Percentiles rank a stretch among this genome's conserved stretches.
These are phyloP conservation scores for Ceratobasidium papillatum DNA, from an alignment of 1,284 basidiomycete species.

Conservation along the genomic window DNA sequence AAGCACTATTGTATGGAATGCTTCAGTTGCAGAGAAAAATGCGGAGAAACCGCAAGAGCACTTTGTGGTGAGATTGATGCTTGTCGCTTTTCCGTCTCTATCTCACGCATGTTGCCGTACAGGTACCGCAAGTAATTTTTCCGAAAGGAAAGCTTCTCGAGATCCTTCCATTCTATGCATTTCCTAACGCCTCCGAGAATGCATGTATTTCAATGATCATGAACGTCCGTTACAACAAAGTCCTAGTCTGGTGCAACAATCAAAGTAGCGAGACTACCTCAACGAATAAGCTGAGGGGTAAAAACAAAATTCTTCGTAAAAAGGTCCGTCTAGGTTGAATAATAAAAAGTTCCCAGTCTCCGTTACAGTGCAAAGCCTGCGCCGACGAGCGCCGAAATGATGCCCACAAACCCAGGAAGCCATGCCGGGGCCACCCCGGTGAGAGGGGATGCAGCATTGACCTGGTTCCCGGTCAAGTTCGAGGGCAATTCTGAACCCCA, in stretches of 20 bases:
- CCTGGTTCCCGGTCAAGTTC: slow-evolving; percentile 42
- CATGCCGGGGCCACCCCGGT: slow-evolving; percentile 4
- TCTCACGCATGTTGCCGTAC: slow-evolving; percentile 29
- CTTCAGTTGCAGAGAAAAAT: slow-evolving; percentile 98
- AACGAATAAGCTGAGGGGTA: neutral
- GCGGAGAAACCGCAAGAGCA: slow-evolving; percentile 87
- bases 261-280: neutral
- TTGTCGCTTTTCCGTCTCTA: slow-evolving; percentile 1
- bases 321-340: neutral
- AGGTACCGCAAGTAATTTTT: slow-evolving; percentile 36
- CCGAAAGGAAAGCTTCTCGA: neutral
- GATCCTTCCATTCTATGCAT: neutral
- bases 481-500: slow-evolving; percentile 54
- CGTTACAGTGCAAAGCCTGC: slow-evolving; percentile 11
- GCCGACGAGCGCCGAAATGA: slow-evolving; percentile 16
- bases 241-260: neutral
- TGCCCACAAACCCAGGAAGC: slow-evolving; percentile 18
- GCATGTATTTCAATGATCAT: slow-evolving; percentile 20
- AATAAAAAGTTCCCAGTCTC: neutral
- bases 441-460: slow-evolving; percentile 24
- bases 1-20: slow-evolving; percentile 94
- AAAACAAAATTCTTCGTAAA: neutral
- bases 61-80: slow-evolving; percentile 78
- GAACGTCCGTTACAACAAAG: slow-evolving; percentile 25
- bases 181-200: neutral